Conservation (phyloP, 345 rosid genomes). For the Lumnitzera racemosa region DNA sequence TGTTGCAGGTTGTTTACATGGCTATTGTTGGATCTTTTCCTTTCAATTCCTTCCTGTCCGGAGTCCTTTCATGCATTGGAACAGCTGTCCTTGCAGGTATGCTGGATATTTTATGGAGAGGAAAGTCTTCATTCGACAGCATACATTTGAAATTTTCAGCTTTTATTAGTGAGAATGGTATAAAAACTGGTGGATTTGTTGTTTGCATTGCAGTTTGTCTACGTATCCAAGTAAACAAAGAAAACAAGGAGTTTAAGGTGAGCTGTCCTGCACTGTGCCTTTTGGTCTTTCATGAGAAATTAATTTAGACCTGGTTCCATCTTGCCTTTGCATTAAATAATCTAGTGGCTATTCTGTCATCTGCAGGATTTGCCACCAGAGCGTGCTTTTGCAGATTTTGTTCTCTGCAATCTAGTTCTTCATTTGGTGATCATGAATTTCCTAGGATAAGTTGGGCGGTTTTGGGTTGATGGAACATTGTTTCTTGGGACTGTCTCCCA, state of each 20-base stretch:
- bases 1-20: conserved; percentile 79
- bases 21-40: conserved; percentile 96
- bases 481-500: too few species aligned
- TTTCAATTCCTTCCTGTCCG: conserved; percentile 98
- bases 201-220: conserved; percentile 67
- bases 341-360: not conserved
- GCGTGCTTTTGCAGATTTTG: conserved; percentile 44
- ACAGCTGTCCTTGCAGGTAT: conserved; percentile 98
- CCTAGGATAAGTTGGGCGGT: conserved; percentile 28
- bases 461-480: too few species aligned
- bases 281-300: too few species aligned
- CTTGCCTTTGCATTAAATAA: too few species aligned
- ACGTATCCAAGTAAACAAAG: conserved; percentile 98
- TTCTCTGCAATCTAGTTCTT: conserved; percentile 45
- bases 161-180: not conserved
- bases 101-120: conserved; percentile 7
- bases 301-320: too few species aligned
- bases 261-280: not conserved
- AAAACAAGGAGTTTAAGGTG: conserved; percentile 97
- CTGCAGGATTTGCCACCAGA: conserved; percentile 35
- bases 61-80: conserved; percentile 91
- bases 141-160: conserved; percentile 1
- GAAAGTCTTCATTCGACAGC: not conserved
- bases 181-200: not conserved
- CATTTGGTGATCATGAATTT: conserved; percentile 44